A percentile compares a stretch with the other conserved stretches of the same genome.
phyloP scores from a whole-genome alignment of 352 stramenopile genomes.

The Phytophthora nicotianae region DNA sequence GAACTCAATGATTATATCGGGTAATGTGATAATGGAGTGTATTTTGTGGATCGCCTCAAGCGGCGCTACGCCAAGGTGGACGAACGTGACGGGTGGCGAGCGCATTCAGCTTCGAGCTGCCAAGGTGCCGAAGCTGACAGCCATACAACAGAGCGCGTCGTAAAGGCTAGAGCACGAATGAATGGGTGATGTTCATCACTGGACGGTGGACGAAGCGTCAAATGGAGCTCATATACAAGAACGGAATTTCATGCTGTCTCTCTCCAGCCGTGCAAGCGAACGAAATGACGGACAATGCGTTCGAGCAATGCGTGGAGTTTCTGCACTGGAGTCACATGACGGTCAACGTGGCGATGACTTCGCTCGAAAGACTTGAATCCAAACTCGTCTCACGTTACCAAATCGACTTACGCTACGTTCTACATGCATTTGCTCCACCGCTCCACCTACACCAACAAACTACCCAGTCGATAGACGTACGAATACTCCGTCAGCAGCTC shows the following conservation, averaged over 20 bases:
- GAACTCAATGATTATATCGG: background rate
- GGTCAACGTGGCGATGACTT: background rate
- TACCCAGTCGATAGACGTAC: conserved; percentile 17
- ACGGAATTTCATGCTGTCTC: background rate
- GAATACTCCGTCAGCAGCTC: conserved; percentile 35
- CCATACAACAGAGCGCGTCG: background rate
- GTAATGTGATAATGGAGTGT: background rate
- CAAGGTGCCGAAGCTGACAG: too few species aligned
- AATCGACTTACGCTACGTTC: background rate
- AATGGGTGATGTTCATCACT: background rate
- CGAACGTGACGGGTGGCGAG: background rate
- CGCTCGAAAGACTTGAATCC: background rate
- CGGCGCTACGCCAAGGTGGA: background rate
- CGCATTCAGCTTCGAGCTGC: too few species aligned
- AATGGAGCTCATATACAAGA: background rate
- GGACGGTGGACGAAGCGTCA: too few species aligned
- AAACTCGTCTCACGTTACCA: background rate
- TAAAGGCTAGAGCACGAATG: background rate
- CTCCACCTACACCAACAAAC: conserved; percentile 22
- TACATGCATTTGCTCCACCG: background rate
- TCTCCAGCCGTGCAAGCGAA: background rate
- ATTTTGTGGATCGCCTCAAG: background rate
- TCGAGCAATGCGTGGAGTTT: background rate
- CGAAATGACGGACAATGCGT: background rate
- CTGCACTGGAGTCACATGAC: background rate